These are phyloP conservation scores for Hymenoscyphus fructigenus DNA, from an alignment of 2,329 filamentous ascomycete genomes.

Conservation along the genomic window DNA sequence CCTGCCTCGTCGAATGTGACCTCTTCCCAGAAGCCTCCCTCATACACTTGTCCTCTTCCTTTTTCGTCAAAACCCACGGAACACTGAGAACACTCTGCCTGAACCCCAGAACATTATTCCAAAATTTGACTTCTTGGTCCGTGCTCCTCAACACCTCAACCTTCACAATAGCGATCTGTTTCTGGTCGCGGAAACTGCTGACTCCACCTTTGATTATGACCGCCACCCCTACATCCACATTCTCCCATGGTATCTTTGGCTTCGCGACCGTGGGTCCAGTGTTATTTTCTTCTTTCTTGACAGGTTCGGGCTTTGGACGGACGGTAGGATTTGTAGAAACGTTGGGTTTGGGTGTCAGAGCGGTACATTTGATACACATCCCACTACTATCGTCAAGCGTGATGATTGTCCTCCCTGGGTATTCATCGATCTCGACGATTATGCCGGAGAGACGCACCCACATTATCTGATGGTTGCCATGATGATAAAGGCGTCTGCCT, in stretches of 20 bases:
- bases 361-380: conserved; percentile 50
- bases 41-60: conserved; percentile 49
- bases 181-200: conserved; percentile 46
- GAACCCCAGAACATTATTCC: conserved; percentile 55
- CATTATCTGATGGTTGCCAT: conserved; percentile 72
- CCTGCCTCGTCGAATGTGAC: conserved; percentile 8
- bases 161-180: conserved; percentile 54
- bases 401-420: conserved; percentile 47
- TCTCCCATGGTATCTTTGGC: conserved; percentile 29
- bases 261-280: conserved; percentile 61
- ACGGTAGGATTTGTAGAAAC: neutral
- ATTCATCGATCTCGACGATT: conserved; percentile 62
- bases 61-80: conserved; percentile 55
- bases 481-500: conserved; percentile 62
- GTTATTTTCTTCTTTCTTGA: conserved; percentile 46
- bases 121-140: conserved; percentile 56
- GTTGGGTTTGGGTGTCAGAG: conserved; percentile 17
- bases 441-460: conserved; percentile 72
- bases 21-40: conserved; percentile 16
- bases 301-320: conserved; percentile 31
- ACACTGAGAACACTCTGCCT: conserved; percentile 48
- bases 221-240: conserved; percentile 52
- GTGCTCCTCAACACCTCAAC: conserved; percentile 50
- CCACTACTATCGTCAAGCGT: conserved; percentile 68
- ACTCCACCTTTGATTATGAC: conserved; percentile 58